Base-by-base conservation (phyloP, 163 green algal species). In the Scenedesmus sp. region DNA sequence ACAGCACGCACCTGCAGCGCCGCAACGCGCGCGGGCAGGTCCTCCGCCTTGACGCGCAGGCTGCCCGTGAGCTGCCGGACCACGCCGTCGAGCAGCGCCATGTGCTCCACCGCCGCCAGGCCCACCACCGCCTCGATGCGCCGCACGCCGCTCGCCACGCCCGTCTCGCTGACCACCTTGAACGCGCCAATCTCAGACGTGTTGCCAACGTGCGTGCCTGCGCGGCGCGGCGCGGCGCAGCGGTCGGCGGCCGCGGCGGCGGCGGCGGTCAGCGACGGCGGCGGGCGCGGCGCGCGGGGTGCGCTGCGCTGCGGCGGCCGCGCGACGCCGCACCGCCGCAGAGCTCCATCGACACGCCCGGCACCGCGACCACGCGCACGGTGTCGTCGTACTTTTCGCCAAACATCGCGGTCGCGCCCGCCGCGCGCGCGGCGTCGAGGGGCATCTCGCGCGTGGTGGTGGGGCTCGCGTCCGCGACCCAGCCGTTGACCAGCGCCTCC, bases 341-440 rank as follows among this genome's bases (percentile, higher is more conserved):
- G 45, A 98, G 87, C 88, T 97, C 92, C 91, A 95, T 94, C 45
- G 82, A 92, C 31, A 94, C 81, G 29, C 86, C 91, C 5, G 91
- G 90, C 26, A 98, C 91, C 45, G 94, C 88, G 42, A 98, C 91
- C 57, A 98, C 94, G 3, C 95, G 87, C 77, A 98, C 94, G 13
- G 84, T 83, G 56, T 96, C 92, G 39, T 89, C 91, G 67, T 98
- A 98, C 84, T 97, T 97, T 84, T 98, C 95, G 1, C 95, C 95
- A 87, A 98, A 98, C 93, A 97, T 98, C 47, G 91, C 91, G 2
- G 89, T 92, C 42, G 95, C 95, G 6, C 95, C 95, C 34, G 86
- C 89, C 0, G 88, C 90, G 80, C 95, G 94, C 29, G 95, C 95
- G 10, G 60, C 74, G 0, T 75, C 34, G 1, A 75, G 53, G 3